A percentile compares a stretch with the other conserved stretches of the same genome.
Conservation (phyloP, 495 filamentous ascomycete genomes). For the Massariosphaeria phaeospora region DNA sequence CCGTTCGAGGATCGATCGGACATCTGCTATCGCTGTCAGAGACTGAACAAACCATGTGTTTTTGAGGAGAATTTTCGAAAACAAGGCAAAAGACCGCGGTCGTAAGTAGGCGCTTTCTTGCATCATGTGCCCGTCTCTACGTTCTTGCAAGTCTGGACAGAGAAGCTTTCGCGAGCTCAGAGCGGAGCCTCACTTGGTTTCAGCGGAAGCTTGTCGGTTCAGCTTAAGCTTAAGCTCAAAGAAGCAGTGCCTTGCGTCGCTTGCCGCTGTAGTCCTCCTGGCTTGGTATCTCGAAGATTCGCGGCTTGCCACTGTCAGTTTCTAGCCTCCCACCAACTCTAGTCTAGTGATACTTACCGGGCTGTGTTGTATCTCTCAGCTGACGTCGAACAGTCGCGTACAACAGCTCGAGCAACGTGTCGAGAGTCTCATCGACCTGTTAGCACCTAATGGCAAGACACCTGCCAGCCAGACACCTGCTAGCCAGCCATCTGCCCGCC, state of each 20-base stretch:
- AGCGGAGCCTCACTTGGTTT: no score
- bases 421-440: slow-evolving; percentile 11
- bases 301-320: no score
- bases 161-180: no score
- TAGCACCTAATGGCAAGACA: slow-evolving; percentile 4
- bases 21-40: slow-evolving; percentile 19
- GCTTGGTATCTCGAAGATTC: no score
- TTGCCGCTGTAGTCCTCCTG: no score
- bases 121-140: not conserved
- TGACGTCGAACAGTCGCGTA: not conserved
- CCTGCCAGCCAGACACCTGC: not conserved
- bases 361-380: not conserved
- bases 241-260: no score
- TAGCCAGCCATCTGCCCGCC: not conserved
- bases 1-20: slow-evolving; percentile 11
- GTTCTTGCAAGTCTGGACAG: not conserved
- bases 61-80: slow-evolving; percentile 12
- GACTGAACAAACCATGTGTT: slow-evolving; percentile 18
- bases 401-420: slow-evolving; percentile 23
- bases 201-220: no score
- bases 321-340: no score
- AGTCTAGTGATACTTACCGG: no score
- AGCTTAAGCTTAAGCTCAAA: no score
- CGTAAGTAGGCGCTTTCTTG: slow-evolving; percentile 8
- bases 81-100: slow-evolving; percentile 13